Base-by-base conservation (phyloP, 257 asterid species). In the Lavandula angustifolia region DNA sequence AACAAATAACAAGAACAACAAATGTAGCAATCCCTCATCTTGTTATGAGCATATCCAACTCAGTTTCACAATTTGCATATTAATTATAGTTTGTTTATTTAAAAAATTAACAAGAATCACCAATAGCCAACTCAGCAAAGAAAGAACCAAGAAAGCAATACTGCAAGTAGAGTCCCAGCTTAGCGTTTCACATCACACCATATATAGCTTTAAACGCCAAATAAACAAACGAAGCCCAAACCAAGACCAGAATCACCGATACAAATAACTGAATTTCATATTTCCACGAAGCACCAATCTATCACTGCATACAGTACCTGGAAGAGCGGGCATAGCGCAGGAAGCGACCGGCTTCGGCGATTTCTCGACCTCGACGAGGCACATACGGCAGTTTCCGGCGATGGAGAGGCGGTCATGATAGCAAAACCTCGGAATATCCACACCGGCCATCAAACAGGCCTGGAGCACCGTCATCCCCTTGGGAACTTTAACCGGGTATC, bases 301-400 rank as follows among this genome's bases (percentile, higher is more conserved):
- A 6, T 38, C 32, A 47, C 10, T 4, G 4, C 2, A 27, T 31
- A 60, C 27, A 6, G 11, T 72, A 85, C 97, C 97, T 0, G 96
- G 98, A 34, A 91, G 95, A 43, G 96, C 95, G 32, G 95, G 98
- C 98, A 92, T 92, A 66, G 98, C 98, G 76, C 98, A 92, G 14
- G 96, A 92, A 47, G 98, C 98, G 5, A 92, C 96, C 2, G 96
- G 96, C 77, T 92, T 89, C 16, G 96, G 98, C 18, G 98, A 92
- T 60, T 92, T 92, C 78, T 92, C 96, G 60, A 91, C 98, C 79
- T 91, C 98, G 9, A 91, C 96, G 47, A 88, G 95, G 73, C 98
- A 91, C 98, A 91, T 91, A 37, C 98, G 89, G 78, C 98, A 91
- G 54, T 91, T 88, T 1, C 98, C 98, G 9, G 98, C 98, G 67